Base-by-base conservation (phyloP, 139 green algal genomes). In the Volvox africanus region DNA sequence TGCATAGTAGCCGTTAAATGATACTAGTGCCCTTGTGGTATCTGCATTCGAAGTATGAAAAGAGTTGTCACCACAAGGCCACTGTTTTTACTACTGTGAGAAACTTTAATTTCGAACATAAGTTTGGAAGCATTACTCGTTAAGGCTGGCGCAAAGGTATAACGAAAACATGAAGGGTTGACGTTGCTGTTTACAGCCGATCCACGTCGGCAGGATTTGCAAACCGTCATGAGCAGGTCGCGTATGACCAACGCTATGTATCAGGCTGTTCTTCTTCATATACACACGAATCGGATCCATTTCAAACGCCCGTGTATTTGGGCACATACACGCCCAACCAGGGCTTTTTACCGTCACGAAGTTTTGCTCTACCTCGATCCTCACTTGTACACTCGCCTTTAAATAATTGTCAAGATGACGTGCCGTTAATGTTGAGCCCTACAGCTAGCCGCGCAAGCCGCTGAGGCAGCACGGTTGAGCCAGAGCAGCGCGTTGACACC, bases 221-320 rank as follows among this genome's bases (percentile, higher is more conserved):
- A 84, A 84, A 84, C 78, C 37, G 75, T 81, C 75, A 79, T 36
- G 32, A 18, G 26, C 16, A 81, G 75, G 75, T 30, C 30, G 75
- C 75, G 30, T 79, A 79, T 30, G 14, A 79, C 1, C 22, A 33
- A 36, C 11, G 71, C 28, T 32, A 26, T 35, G 71, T 14, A 79
- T 32, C 71, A 79, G 11, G 11, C 2, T 1, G 1, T 30, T 35
- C 71, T 79, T 79, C 71, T 79, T 79, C 71, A 36, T 79, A 79
- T 30, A 79, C 71, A 30, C 3, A 73, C 9, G 5, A 14, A 55
- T 9, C 71, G 13, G 71, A 30, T 79, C 14, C 71, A 36, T 79
- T 79, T 18, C 71, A 28, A 28, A 75, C 67, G 44, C 65, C 65
- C 65, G 65, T 16, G 21, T 73, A 28, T 73, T 28, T 73, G 65